Conservation (phyloP, 129 eudicot genomes). For the Ambrosia trifida region DNA sequence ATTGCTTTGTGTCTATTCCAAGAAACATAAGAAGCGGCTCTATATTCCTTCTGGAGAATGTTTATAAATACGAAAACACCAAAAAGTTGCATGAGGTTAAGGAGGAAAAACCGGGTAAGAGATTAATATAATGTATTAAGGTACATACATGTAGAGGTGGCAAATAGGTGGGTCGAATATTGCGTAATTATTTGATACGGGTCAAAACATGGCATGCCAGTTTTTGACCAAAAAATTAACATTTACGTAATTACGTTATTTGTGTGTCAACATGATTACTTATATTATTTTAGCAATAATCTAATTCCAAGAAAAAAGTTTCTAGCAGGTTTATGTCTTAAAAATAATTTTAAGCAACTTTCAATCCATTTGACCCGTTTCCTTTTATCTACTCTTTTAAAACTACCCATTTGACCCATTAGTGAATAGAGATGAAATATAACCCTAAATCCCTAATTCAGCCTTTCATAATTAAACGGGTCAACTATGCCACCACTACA, state of each 20-base stretch:
- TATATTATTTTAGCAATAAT: background rate
- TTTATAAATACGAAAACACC: conserved; percentile 20
- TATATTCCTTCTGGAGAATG: conserved; percentile 62
- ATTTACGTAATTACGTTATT: too few species aligned
- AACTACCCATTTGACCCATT: background rate
- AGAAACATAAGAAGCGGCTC: conserved; percentile 65
- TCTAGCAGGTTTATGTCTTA: background rate
- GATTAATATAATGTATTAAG: conserved; percentile 2
- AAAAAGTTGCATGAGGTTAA: conserved; percentile 16
- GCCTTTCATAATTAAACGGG: background rate
- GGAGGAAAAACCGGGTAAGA: background rate
- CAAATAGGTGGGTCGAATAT: background rate
- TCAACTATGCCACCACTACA: background rate
- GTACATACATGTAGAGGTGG: conserved; percentile 3
- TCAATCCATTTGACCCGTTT: background rate
- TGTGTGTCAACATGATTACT: background rate
- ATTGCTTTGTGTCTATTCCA: conserved; percentile 41
- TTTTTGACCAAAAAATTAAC: background rate
- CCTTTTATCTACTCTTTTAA: background rate
- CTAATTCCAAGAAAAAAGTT: background rate
- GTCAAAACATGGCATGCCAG: background rate
- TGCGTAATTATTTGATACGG: background rate
- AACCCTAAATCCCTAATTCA: background rate
- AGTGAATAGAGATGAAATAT: background rate
- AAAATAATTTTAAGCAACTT: background rate